Base-by-base conservation (phyloP, 306 rosid species). In the Cicer judaicum region DNA sequence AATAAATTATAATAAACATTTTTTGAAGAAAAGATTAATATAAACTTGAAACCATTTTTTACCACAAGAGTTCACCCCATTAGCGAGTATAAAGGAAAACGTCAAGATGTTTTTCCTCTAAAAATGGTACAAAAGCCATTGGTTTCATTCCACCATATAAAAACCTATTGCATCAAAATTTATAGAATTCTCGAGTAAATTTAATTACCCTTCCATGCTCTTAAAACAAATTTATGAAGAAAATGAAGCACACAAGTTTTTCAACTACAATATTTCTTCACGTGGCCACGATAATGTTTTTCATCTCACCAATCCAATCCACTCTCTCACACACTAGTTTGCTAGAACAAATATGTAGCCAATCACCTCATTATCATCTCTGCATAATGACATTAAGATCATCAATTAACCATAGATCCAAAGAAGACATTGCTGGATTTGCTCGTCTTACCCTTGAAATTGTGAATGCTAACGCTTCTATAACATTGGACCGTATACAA, bases 331-430 rank as follows among this genome's bases (percentile, higher is more conserved):
- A 80, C 24, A 69, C 80, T 1, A 69, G 80, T 14, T 52, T 75
- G 12, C 1, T 80, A 3, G 80, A 75, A 0, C 80, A 80, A 75
- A 69, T 80, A 80, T 75, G 84, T 61, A 61, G 47, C 0, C 73
- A 80, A 68, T 80, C 84, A 13, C 62, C 68, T 8, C 46, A 80
- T 68, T 75, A 80, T 47, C 77, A 80, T 8, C 24, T 61, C 7
- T 80, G 77, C 29, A 57, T 44, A 0, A 16, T 52, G n/a, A 80
- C 68, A 8, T 18, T 80, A 53, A 12, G 61, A 42, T 75, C 84
- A 69, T 68, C 84, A 36, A 69, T 80, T 61, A 46, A 34, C 2
- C 84, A 80, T 61, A 68, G 54, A 74, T 80, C 80, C 7, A 80
- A 62, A 69, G 54, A 6, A 61, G 73, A 80, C 38, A 41, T 74